These are phyloP conservation scores for Trichoderma simmonsii DNA, from an alignment of 2,329 filamentous ascomycete species.

Conservation along the genomic window DNA sequence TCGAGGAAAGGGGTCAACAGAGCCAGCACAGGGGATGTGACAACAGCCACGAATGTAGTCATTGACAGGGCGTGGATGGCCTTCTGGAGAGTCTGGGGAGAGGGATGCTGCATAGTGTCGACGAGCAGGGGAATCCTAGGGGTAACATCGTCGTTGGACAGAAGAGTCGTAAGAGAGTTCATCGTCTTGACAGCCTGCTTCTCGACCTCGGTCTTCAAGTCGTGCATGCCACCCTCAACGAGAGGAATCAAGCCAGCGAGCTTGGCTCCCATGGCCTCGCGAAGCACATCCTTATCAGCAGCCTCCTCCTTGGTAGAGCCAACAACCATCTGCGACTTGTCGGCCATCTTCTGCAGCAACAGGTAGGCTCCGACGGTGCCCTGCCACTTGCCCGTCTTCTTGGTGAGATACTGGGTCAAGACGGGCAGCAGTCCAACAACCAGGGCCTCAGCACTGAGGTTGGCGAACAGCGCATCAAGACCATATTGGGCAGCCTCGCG, in stretches of 20 bases:
- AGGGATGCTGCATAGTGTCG: conserved; percentile 93
- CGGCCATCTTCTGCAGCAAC: conserved; percentile 87
- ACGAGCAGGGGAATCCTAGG: conserved; percentile 89
- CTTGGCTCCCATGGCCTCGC: conserved; percentile 85
- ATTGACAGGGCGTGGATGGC: conserved; percentile 95
- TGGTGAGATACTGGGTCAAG: conserved; percentile 71
- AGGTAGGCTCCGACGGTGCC: conserved; percentile 84
- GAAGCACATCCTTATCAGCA: conserved; percentile 80
- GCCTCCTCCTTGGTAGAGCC: conserved; percentile 79
- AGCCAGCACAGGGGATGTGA: conserved; percentile 92
- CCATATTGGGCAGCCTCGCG: conserved; percentile 92
- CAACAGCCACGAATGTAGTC: conserved; percentile 96
- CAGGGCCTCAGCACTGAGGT: conserved; percentile 77
- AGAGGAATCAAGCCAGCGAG: conserved; percentile 85
- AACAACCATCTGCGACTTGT: conserved; percentile 84
- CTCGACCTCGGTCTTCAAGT: conserved; percentile 82
- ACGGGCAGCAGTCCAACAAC: conserved; percentile 78
- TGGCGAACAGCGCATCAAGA: conserved; percentile 79
- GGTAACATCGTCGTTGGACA: conserved; percentile 95
- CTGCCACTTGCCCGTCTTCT: conserved; percentile 93
- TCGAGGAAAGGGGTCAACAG: conserved; percentile 93
- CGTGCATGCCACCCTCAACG: conserved; percentile 92
- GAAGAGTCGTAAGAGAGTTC: conserved; percentile 81
- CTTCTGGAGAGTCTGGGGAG: conserved; percentile 82
- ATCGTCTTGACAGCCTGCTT: conserved; percentile 93